phyloP scores from a whole-genome alignment of 2,329 filamentous ascomycete genomes.

The Cytospora piceicola region DNA sequence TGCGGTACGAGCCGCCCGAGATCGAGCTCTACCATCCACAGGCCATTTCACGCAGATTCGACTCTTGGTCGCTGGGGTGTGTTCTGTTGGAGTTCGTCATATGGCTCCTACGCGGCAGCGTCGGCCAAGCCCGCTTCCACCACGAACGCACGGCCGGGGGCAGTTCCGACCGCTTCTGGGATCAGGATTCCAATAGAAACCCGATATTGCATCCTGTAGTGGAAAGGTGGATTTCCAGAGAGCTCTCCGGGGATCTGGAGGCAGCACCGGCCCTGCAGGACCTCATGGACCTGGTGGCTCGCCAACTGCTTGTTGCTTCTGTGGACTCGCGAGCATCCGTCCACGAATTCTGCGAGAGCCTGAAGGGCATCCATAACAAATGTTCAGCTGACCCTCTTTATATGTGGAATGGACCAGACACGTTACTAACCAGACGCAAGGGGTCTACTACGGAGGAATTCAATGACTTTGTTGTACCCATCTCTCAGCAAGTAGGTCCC shows the following conservation, averaged over 20 bases:
- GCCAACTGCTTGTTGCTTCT: not conserved
- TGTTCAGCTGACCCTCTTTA: not conserved
- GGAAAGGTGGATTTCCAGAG: not conserved
- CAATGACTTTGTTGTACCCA: not conserved
- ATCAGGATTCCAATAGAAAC: not conserved
- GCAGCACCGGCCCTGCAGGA: not conserved
- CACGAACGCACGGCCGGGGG: not conserved
- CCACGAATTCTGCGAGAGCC: not conserved
- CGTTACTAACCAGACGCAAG: not conserved
- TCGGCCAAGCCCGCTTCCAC: not conserved
- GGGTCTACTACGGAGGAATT: not conserved
- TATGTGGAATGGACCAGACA: not conserved
- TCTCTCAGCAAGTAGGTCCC: conserved; percentile 3
- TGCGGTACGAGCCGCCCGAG: conserved; percentile 11
- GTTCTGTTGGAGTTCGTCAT: conserved; percentile 16
- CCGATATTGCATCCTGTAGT: conserved; percentile 1
- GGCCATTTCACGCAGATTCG: conserved; percentile 3
- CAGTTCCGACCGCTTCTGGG: conserved; percentile 1
- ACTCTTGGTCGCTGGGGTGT: conserved; percentile 19
- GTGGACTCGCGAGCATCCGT: not conserved
- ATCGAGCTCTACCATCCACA: not conserved
- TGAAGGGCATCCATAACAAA: not conserved
- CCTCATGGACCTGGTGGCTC: not conserved
- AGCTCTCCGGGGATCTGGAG: not conserved
- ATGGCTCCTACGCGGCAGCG: conserved; percentile 4